Base-by-base conservation (phyloP, 192 early-diverging fungal species). In the Linnemannia schmuckeri region DNA sequence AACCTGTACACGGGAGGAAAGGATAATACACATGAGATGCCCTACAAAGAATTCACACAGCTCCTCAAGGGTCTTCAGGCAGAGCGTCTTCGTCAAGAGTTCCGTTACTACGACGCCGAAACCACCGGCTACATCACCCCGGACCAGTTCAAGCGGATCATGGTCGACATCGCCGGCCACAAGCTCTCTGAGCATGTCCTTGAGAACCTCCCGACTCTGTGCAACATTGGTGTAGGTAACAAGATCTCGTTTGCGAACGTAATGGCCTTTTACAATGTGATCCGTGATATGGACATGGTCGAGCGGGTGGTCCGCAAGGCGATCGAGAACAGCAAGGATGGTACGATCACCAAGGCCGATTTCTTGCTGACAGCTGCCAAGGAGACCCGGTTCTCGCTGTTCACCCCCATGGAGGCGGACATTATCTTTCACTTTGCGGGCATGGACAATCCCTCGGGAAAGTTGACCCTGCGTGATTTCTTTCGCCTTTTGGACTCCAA, bases 371-470 rank as follows among this genome's bases (percentile, higher is more conserved):
- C 89, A 8, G 93, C 93, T 33, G 86, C 92, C 10, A 81, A 91
- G 63, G 81, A 91, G 72, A 88, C 91, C 18, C 88, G 92, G 0
- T 95, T 92, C 84, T 92, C 93, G 18, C 47, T 91, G 22, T 92
- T 94, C 82, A 95, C 93, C 7, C 94, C 94, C 30, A 94, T 95
- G 94, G 94, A 95, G 84, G 92, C 93, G 54, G 93, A 95, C 80
- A 92, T 94, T 54, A 90, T 94, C 57, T 95, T 94, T 88, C 90
- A 93, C 74, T 91, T 95, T 81, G 94, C 94, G 42, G 90, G 91
- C n/a, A 75, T 92, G 7, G 89, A 89, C 33, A 91, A 89, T 70
- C 79, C 88, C 44, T 89, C 88, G 17, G 91, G 90, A 72, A 89
- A 87, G 46, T 78, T 93, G 37, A 66, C 83, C n/a, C 70, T 90